Evolutionary conservation across 768 basidiomycete genomes (phyloP).

Genomic region (Hirschioporus abietinus): DNA sequence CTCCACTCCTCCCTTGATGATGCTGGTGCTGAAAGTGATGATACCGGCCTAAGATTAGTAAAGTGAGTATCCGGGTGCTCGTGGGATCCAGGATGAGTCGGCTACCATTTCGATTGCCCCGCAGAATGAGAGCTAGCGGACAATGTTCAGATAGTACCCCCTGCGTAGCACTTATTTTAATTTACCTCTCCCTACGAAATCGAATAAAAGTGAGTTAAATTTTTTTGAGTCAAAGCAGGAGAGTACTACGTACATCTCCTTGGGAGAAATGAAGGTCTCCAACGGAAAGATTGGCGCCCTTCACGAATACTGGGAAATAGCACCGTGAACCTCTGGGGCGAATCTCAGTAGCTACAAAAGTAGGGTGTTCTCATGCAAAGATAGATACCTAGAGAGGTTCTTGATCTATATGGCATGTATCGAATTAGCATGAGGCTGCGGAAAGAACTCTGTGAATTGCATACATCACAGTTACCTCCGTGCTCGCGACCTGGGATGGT

Average conservation of each 20-base stretch:
- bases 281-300: constrained; percentile 71
- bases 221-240: not conserved
- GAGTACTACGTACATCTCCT: constrained; percentile 46
- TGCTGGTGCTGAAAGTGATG: constrained; percentile 64
- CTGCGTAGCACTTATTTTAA: not conserved
- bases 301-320: constrained; percentile 74
- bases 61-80: not conserved
- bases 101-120: constrained; percentile 73
- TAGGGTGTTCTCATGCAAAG: not conserved
- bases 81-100: not conserved
- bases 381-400: constrained; percentile 53
- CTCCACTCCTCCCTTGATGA: constrained; percentile 70
- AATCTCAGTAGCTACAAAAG: not conserved
- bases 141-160: not conserved
- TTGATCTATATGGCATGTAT: constrained; percentile 49
- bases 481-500: constrained; percentile 77
- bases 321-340: constrained; percentile 53
- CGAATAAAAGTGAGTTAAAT: constrained; percentile 16
- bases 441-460: constrained; percentile 17
- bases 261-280: constrained; percentile 80
- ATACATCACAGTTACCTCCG: constrained; percentile 71
- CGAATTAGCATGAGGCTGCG: not conserved
- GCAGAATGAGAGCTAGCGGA: constrained; percentile 59
- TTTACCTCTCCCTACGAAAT: constrained; percentile 49
- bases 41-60: constrained; percentile 55